Evolutionary conservation across 371 early-diverging fungal species (phyloP).

Genomic region (Syncephalastrum contaminatum): DNA sequence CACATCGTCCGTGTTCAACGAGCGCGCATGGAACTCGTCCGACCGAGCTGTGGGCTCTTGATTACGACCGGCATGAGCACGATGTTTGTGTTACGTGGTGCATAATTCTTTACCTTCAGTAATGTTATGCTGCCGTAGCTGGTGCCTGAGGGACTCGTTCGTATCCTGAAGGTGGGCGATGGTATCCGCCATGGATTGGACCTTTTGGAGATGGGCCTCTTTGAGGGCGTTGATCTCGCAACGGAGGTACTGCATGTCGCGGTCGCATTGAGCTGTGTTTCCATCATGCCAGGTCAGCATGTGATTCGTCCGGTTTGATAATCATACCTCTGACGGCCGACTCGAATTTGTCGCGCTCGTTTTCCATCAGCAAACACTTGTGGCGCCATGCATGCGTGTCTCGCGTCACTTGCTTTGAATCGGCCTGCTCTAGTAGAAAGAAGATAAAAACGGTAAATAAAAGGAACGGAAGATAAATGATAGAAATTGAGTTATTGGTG

Average conservation of each 20-base stretch:
- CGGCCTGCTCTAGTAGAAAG: neutral
- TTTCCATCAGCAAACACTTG: conserved; percentile 30
- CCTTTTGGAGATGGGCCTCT: conserved; percentile 32
- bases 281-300: neutral
- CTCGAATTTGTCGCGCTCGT: conserved; percentile 35
- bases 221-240: conserved; percentile 33
- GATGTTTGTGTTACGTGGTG: conserved; percentile 8
- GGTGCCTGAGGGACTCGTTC: conserved; percentile 15
- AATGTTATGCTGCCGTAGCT: conserved; percentile 23
- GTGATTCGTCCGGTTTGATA: neutral
- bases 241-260: conserved; percentile 24
- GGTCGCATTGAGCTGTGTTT: conserved; percentile 28
- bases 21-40: neutral
- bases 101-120: conserved; percentile 23
- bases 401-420: conserved; percentile 7
- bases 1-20: conserved; percentile 26
- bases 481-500: neutral
- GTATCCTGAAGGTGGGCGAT: conserved; percentile 25
- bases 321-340: conserved; percentile 23
- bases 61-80: conserved; percentile 7
- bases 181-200: conserved; percentile 26
- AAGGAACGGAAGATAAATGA: neutral
- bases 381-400: conserved; percentile 24
- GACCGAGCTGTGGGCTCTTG: conserved; percentile 5
- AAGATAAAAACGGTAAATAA: neutral